Conservation (phyloP, 1,284 basidiomycete genomes). For the Leccinum cinnamomeum region DNA sequence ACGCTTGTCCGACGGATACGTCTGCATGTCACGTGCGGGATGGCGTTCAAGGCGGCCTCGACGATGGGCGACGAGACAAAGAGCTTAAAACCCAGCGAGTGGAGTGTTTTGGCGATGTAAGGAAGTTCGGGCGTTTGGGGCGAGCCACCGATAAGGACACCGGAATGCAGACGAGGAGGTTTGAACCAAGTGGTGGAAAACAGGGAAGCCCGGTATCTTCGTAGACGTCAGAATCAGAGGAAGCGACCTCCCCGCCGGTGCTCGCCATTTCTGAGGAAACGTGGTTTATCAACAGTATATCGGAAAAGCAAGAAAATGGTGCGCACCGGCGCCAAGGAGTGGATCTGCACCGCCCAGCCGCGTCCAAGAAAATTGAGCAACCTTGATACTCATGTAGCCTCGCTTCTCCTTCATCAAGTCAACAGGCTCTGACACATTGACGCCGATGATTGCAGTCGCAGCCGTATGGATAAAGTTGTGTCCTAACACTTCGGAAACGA, state of each 20-base stretch:
- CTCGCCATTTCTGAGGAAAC: slow-evolving; percentile 86
- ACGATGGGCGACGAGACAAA: slow-evolving; percentile 82
- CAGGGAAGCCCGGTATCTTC: slow-evolving; percentile 95
- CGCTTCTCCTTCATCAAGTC: slow-evolving; percentile 91
- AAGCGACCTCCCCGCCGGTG: slow-evolving; percentile 91
- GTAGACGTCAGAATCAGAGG: slow-evolving; percentile 91
- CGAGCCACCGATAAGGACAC: slow-evolving; percentile 89
- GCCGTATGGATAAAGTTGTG: slow-evolving; percentile 97
- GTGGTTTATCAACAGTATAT: not conserved
- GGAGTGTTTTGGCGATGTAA: slow-evolving; percentile 74
- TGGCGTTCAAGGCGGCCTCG: slow-evolving; percentile 80
- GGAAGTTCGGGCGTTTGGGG: slow-evolving; percentile 80
- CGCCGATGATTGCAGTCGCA: slow-evolving; percentile 87
- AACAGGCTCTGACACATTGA: slow-evolving; percentile 90
- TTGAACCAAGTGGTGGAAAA: slow-evolving; percentile 92
- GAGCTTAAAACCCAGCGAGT: slow-evolving; percentile 87
- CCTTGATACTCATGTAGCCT: slow-evolving; percentile 96
- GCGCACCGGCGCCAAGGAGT: slow-evolving; percentile 90
- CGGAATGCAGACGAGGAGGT: slow-evolving; percentile 76
- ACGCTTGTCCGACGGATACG: slow-evolving; percentile 65
- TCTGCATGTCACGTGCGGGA: slow-evolving; percentile 80
- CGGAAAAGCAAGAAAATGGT: not conserved
- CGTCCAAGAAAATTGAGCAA: slow-evolving; percentile 99
- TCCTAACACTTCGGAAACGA: slow-evolving; percentile 97
- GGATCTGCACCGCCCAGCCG: slow-evolving; percentile 93